Conservation (phyloP, 2,329 filamentous ascomycete species). For the Fusarium sp. region DNA sequence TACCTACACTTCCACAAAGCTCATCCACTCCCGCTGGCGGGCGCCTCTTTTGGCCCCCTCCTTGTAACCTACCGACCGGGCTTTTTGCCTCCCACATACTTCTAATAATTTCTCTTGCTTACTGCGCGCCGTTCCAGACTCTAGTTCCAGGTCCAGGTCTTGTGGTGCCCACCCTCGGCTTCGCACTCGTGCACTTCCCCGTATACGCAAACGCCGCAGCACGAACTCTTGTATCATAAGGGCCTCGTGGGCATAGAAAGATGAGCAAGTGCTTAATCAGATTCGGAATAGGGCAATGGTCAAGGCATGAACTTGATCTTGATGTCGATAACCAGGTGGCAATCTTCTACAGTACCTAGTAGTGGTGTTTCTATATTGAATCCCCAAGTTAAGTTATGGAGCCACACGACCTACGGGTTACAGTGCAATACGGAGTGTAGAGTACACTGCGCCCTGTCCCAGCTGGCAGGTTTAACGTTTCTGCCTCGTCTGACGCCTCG, state of each 20-base stretch:
- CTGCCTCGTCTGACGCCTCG: slow-evolving; percentile 6
- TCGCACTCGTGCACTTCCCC: slow-evolving; percentile 21
- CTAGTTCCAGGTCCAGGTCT: slow-evolving; percentile 1
- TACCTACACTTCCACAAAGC: background rate
- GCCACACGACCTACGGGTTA: background rate
- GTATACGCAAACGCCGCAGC: slow-evolving; percentile 29
- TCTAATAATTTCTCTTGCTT: background rate
- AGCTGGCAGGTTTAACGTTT: slow-evolving; percentile 28
- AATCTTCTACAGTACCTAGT: background rate
- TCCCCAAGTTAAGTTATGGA: background rate
- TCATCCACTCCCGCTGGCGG: slow-evolving; percentile 10
- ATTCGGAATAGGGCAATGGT: slow-evolving; percentile 7
- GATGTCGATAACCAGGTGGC: background rate
- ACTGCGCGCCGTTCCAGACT: slow-evolving; percentile 23
- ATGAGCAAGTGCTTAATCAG: background rate
- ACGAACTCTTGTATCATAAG: background rate
- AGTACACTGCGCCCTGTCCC: slow-evolving; percentile 4
- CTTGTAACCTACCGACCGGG: background rate
- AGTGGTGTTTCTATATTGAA: background rate
- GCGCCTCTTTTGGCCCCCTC: slow-evolving; percentile 5
- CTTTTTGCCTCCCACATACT: slow-evolving; percentile 1
- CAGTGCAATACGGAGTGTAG: background rate
- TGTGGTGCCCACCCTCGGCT: background rate
- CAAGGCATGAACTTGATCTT: background rate
- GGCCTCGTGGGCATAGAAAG: background rate